Evolutionary conservation across 2,329 filamentous ascomycete species (phyloP).

Genomic region (Scopulariopsis brevicaulis): DNA sequence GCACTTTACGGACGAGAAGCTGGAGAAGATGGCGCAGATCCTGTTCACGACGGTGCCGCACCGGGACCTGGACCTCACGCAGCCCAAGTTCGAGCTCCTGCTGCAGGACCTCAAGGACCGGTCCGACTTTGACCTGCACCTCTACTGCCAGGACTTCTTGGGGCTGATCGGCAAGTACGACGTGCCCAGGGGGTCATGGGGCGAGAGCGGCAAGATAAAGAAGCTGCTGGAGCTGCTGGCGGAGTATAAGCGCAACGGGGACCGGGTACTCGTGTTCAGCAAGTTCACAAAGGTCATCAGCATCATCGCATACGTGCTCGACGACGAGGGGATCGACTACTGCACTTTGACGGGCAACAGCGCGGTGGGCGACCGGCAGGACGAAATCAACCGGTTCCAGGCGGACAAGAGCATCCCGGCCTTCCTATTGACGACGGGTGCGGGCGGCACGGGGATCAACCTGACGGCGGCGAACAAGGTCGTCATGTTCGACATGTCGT

Average conservation of each 20-base stretch:
- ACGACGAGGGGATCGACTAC: slow-evolving; percentile 60
- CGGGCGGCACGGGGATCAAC: slow-evolving; percentile 95
- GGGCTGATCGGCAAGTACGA: slow-evolving; percentile 40
- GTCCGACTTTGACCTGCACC: slow-evolving; percentile 54
- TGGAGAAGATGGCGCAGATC: slow-evolving; percentile 67
- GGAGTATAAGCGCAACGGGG: slow-evolving; percentile 66
- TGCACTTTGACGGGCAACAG: slow-evolving; percentile 82
- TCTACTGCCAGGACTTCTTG: slow-evolving; percentile 50
- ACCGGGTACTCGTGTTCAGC: slow-evolving; percentile 82
- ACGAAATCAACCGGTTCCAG: slow-evolving; percentile 80
- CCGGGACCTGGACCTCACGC: slow-evolving; percentile 38
- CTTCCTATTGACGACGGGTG: slow-evolving; percentile 86
- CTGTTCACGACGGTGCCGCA: slow-evolving; percentile 59
- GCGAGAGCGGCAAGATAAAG: slow-evolving; percentile 71
- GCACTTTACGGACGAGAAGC: slow-evolving; percentile 62
- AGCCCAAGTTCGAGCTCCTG: slow-evolving; percentile 39
- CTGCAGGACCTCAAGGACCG: slow-evolving; percentile 43
- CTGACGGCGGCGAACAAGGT: slow-evolving; percentile 94
- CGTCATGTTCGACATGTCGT: slow-evolving; percentile 92
- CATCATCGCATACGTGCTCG: slow-evolving; percentile 74
- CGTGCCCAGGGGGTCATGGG: slow-evolving; percentile 38
- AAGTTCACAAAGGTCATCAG: slow-evolving; percentile 90
- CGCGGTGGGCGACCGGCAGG: slow-evolving; percentile 71
- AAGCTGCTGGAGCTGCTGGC: slow-evolving; percentile 66
- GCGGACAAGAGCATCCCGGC: slow-evolving; percentile 66